phyloP scores from a whole-genome alignment of 2,329 filamentous ascomycete species.

The Elsinoe fawcettii region DNA sequence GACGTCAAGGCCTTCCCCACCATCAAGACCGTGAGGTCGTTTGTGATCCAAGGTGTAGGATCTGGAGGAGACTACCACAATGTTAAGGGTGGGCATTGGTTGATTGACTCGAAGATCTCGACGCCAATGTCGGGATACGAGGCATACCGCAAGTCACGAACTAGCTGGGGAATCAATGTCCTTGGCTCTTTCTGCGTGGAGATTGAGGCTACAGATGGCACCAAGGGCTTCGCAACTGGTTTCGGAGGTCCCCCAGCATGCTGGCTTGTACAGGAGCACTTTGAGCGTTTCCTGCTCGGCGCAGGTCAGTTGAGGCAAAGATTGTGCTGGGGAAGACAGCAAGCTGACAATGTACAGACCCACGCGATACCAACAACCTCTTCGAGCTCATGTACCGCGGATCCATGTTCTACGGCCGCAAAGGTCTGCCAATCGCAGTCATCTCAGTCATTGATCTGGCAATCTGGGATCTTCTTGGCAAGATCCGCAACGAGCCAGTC shows the following conservation, averaged over 20 bases:
- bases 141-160: constrained; percentile 77
- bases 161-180: constrained; percentile 93
- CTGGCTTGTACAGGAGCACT: constrained; percentile 90
- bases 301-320: constrained; percentile 49
- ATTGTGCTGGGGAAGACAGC: no score
- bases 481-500: constrained; percentile 84
- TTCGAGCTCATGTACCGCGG: constrained; percentile 96
- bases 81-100: constrained; percentile 66
- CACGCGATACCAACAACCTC: constrained; percentile 80
- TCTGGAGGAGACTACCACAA: constrained; percentile 84
- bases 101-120: constrained; percentile 85
- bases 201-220: constrained; percentile 80
- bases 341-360: constrained; percentile 49
- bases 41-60: constrained; percentile 57
- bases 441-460: constrained; percentile 93
- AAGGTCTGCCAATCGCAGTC: constrained; percentile 80
- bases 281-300: constrained; percentile 82
- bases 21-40: constrained; percentile 68
- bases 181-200: constrained; percentile 87
- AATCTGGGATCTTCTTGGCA: constrained; percentile 85
- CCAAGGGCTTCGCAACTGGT: constrained; percentile 87
- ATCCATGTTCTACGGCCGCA: constrained; percentile 94
- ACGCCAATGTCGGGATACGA: constrained; percentile 89
- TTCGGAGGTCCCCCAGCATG: constrained; percentile 90
- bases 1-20: constrained; percentile 56